Percentiles rank a stretch among this genome's conserved stretches.
phyloP scores from a whole-genome alignment of 345 rosid species.

The Litchi chinensis region DNA sequence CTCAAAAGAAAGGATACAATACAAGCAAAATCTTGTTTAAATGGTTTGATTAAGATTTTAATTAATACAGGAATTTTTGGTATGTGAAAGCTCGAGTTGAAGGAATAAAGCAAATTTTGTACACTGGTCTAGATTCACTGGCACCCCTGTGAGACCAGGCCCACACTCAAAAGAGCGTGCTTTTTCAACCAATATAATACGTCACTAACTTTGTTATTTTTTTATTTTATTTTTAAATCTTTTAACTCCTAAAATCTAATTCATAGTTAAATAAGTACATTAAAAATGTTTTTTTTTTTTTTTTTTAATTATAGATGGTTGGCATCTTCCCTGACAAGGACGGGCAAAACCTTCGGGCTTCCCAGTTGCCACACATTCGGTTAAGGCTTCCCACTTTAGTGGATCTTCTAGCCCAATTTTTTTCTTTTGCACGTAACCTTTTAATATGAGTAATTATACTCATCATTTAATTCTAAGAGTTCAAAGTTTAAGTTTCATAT shows the following conservation, averaged over 20 bases:
- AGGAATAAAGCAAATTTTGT: not conserved
- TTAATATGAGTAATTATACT: too few relatives aligned
- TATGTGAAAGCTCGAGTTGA: constrained; percentile 14
- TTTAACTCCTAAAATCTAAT: too few relatives aligned
- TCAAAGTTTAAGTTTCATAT: too few relatives aligned
- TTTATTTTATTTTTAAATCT: too few relatives aligned
- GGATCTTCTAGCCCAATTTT: constrained; percentile 40
- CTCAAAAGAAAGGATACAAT: not conserved
- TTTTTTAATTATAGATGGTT: too few relatives aligned
- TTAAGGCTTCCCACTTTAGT: constrained; percentile 42
- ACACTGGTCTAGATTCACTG: constrained; percentile 3
- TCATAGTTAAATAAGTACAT: not conserved
- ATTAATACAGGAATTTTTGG: not conserved
- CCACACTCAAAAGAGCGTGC: not conserved
- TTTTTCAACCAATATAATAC: not conserved
- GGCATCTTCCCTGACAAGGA: constrained; percentile 17
- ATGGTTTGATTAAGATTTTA: not conserved
- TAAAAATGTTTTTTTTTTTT: not conserved
- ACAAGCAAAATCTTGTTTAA: not conserved
- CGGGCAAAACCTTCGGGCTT: constrained; percentile 45
- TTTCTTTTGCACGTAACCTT: not conserved
- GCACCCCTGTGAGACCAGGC: not conserved
- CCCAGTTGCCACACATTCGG: constrained; percentile 36
- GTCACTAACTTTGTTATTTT: not conserved
- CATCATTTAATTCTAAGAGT: too few relatives aligned